These are phyloP conservation scores for Aspergillus tanneri DNA, from an alignment of 2,329 filamentous ascomycete species.

Conservation along the genomic window DNA sequence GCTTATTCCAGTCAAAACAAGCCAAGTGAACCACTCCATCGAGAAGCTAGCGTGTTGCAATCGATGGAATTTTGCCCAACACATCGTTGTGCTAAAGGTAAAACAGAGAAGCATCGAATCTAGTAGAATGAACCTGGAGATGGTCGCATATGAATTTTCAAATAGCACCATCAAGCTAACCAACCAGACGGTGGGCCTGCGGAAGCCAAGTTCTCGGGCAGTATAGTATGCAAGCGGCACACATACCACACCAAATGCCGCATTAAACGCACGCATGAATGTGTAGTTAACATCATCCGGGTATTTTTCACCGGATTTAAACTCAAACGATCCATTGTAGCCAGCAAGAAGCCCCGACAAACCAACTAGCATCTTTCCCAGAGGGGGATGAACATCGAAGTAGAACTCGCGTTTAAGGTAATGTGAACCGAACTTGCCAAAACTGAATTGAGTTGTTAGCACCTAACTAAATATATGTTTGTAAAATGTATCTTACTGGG, in stretches of 20 bases:
- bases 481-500: constrained; percentile 56
- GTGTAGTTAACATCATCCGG: constrained; percentile 93
- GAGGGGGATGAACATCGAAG: constrained; percentile 93
- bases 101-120: constrained; percentile 99
- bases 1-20: constrained; percentile 88
- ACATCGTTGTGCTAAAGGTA: constrained; percentile 95
- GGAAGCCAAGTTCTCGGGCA: constrained; percentile 83
- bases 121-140: constrained; percentile 95
- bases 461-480: neutral
- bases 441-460: constrained; percentile 30
- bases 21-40: constrained; percentile 89
- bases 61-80: constrained; percentile 95
- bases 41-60: constrained; percentile 84
- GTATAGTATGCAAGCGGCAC: constrained; percentile 95
- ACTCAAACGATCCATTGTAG: constrained; percentile 99
- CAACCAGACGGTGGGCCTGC: constrained; percentile 85
- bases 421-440: constrained; percentile 90
- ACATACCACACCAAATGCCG: constrained; percentile 87
- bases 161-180: constrained; percentile 96
- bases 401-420: constrained; percentile 99
- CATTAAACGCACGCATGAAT: constrained; percentile 98
- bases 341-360: constrained; percentile 93
- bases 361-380: constrained; percentile 98
- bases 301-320: constrained; percentile 97
- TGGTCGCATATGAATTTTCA: constrained; percentile 99